Conservation (phyloP, 2,329 filamentous ascomycete genomes). For the Colletotrichum falcatum region DNA sequence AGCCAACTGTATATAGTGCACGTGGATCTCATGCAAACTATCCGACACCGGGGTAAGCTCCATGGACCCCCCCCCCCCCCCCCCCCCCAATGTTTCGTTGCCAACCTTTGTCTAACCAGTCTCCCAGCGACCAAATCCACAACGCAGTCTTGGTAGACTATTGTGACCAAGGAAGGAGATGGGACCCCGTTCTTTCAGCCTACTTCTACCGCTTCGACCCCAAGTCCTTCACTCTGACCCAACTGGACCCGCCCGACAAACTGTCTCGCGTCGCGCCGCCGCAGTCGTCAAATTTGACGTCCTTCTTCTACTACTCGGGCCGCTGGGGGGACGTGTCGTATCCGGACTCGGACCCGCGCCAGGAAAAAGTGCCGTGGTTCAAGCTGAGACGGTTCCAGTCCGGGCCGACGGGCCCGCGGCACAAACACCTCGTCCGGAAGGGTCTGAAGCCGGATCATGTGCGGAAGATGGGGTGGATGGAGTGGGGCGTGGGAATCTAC, state of each 20-base stretch:
- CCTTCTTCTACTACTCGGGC: constrained; percentile 51
- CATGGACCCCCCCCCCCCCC: no score
- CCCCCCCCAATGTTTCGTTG: rapidly evolving
- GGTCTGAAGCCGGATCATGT: constrained; percentile 47
- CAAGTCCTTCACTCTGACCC: constrained; percentile 43
- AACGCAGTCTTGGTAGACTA: constrained; percentile 50
- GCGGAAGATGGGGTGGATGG: constrained; percentile 45
- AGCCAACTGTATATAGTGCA: constrained; percentile 52
- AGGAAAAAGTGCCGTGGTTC: constrained; percentile 47
- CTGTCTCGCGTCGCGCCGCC: constrained; percentile 9
- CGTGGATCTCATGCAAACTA: constrained; percentile 53
- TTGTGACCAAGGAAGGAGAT: constrained; percentile 49
- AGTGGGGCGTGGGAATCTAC: constrained; percentile 46
- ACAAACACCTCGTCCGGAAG: constrained; percentile 50
- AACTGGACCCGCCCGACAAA: constrained; percentile 22
- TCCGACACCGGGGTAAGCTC: constrained; percentile 45
- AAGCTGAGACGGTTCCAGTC: constrained; percentile 50
- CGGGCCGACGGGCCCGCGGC: constrained; percentile 49
- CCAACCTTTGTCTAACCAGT: background rate
- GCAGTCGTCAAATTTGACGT: constrained; percentile 47
- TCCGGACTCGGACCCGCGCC: constrained; percentile 49
- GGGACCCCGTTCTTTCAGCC: constrained; percentile 52
- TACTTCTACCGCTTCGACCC: constrained; percentile 52
- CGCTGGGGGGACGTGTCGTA: constrained; percentile 51
- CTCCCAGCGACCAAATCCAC: constrained; percentile 48